phyloP scores from a whole-genome alignment of 108 stramenopile species.

The Discostella pseudostelligera region DNA sequence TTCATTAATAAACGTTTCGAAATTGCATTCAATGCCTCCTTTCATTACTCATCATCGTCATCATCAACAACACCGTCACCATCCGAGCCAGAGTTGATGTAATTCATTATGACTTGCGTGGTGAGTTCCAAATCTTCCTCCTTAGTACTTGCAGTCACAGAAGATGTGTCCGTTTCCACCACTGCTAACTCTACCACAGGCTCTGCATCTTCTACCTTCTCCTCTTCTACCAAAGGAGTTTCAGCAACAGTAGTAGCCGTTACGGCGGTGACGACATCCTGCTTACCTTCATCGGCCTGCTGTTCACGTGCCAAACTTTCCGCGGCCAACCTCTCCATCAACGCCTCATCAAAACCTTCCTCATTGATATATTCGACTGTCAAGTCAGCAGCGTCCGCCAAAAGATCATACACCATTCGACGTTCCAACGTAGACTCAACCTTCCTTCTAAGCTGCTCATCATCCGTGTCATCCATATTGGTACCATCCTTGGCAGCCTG shows the following conservation, averaged over 20 bases:
- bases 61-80: constrained; percentile 5
- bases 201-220: not conserved
- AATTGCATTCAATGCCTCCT: too few species aligned
- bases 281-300: constrained; percentile 25
- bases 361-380: constrained; percentile 68
- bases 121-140: constrained; percentile 19
- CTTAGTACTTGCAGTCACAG: constrained; percentile 2
- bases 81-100: constrained; percentile 1
- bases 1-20: too few species aligned
- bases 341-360: constrained; percentile 68
- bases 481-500: constrained; percentile 57
- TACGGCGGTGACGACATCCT: constrained; percentile 9
- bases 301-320: constrained; percentile 70
- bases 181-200: not conserved
- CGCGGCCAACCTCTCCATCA: constrained; percentile 79
- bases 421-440: constrained; percentile 79
- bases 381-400: constrained; percentile 77
- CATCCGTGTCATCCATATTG: constrained; percentile 63
- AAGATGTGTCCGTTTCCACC: not conserved
- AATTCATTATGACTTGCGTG: constrained; percentile 1
- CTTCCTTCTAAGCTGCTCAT: constrained; percentile 64
- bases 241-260: constrained; percentile 12
- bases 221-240: constrained; percentile 10
- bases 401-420: constrained; percentile 76
- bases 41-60: constrained; percentile 7